Percentiles rank a stretch among this genome's conserved stretches.
These are phyloP conservation scores for Lasiodiplodia sp. DNA, from an alignment of 2,329 filamentous ascomycete species.

Conservation along the genomic window DNA sequence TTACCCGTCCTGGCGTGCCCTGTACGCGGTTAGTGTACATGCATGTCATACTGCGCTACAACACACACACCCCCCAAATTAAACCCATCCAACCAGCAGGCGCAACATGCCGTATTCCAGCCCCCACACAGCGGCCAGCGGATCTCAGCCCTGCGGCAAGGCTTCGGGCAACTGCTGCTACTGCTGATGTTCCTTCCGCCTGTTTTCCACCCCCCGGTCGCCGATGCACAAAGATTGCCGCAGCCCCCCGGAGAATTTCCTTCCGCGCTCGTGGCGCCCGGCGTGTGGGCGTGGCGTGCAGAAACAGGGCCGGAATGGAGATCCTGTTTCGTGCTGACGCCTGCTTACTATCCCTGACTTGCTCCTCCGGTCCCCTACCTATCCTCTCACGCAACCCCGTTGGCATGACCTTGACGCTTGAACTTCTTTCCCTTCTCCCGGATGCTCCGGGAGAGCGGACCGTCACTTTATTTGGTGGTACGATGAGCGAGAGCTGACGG, in stretches of 20 bases:
- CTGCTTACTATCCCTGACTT: slow-evolving; percentile 21
- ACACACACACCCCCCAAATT: background rate
- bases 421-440: background rate
- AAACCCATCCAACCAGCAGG: background rate
- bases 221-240: background rate
- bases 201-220: background rate
- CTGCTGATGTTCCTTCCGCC: background rate
- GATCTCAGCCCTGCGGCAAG: background rate
- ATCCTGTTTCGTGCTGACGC: slow-evolving; percentile 3
- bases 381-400: background rate
- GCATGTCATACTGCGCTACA: slow-evolving; percentile 17
- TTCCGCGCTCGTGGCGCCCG: background rate
- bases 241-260: background rate
- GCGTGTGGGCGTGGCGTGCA: background rate
- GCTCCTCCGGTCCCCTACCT: background rate
- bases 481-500: background rate
- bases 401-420: background rate
- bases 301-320: background rate
- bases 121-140: background rate
- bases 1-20: background rate
- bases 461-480: background rate
- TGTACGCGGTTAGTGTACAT: background rate
- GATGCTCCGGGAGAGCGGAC: background rate
- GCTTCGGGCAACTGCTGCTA: background rate
- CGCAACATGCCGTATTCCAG: background rate